Base-by-base conservation (phyloP, 75 land plant genomes). In the Picea sitchensis region DNA sequence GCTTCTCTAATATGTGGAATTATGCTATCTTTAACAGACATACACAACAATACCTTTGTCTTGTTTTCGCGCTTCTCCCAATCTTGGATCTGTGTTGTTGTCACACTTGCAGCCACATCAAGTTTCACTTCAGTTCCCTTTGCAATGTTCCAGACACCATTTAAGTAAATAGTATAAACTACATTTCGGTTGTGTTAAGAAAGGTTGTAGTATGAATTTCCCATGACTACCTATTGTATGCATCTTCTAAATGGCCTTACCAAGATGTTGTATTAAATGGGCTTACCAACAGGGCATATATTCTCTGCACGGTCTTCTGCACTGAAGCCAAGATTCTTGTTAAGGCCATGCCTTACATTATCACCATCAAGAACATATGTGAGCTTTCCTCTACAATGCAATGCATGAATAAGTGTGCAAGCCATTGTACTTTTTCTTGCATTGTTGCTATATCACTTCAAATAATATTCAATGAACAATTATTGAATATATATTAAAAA, bases 341-440 rank as follows among this genome's bases (percentile, higher is more conserved):
- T 26, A 26, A 26, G 26, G 26, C 26, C 26, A 26, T 26, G 26
- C 65, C 85, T 51, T 36, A 84, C 26, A 65, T 80, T 84, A 36
- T 84, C 85, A 4, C 85, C 85, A 76, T 84, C 85, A 61, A 84
- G 67, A 23, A 84, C 78, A 36, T 84, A 84, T 38, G 78, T 51
- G 20, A 84, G 82, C 73, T 80, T 84, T 15, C 78, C 78, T 64
- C 76, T 80, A 1, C 44, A 26, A 1, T 75, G 21, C 4, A 84
- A 78, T 54, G 78, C 82, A 57, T 76, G 85, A 65, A 76, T 82
- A 14, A 84, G 41, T 14, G 77, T 76, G 59, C 78, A 84, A 41
- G 85, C 85, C 47, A 84, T 36, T n/a, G 85, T 84, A 31, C 82
- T 80, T 41, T 84, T 84, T 6, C 85, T 82, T 80, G 30, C 75